Evolutionary conservation across 2,329 filamentous ascomycete genomes (phyloP), one percentile per base, ranked within the genome.

Genomic region (Sporothrix brasiliensis): DNA sequence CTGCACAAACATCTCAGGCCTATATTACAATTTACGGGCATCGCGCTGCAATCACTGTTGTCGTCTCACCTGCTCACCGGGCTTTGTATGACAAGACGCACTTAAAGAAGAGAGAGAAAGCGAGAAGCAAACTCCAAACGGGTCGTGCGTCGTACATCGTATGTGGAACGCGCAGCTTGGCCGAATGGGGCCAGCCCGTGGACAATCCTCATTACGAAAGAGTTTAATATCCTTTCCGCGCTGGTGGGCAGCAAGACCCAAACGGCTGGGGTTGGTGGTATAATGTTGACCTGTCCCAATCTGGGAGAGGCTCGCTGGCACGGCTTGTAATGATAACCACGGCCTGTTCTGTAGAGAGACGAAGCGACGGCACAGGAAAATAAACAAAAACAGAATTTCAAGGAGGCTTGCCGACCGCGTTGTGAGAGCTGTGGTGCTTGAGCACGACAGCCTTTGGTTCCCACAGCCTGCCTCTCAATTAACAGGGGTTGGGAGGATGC

Each of bases 191-290:
- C 44, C 50, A 13, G 21, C 19, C 47, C 30, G 44, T 5, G 34
- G 69, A 47, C 69, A 41, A 66, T 67, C 69, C 61, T 70, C 69
- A 70, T 70, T 50, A 68, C 53, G 39, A 60, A 34, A 21, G 44
- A 69, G 52, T 11, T 11, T 67, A 56, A 47, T 66, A 66, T 66
- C 27, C 21, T 61, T 41, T 63, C 60, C 41, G 60, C 19, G 56
- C 34, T 61, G 56, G 34, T 11, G 56, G 30, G 19, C 56, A 61
- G 50, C n/a, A 13, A 39, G 34, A 34, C 34, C 7, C 53, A 56
- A 9, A n/a, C 16, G 27, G 30, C 54, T 19, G 54, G 54, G 30
- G 30, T 14, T 34, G 3, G 53, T 30, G 13, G 52, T 34, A 27
- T n/a, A 2, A 19, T 39, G 30, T 39, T 39, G 54, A 7, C 53